Percentiles rank a stretch among this genome's conserved stretches.
Evolutionary conservation across 2,329 filamentous ascomycete species (phyloP).

Genomic region (Fusarium robinianum): DNA sequence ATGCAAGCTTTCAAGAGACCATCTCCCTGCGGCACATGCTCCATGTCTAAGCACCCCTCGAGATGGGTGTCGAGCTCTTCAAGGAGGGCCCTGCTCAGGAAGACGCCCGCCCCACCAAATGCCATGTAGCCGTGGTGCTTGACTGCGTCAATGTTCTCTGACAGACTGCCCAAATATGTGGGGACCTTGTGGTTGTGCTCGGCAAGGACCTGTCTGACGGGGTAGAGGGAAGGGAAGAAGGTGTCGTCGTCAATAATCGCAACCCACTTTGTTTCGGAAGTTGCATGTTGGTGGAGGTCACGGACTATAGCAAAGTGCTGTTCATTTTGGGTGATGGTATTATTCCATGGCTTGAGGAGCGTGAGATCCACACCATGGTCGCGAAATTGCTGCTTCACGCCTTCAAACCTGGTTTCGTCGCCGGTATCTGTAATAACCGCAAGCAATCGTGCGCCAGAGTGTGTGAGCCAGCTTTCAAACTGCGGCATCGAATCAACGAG

Average conservation of each 20-base stretch:
- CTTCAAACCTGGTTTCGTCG: conserved; percentile 35
- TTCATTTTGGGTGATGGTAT: conserved; percentile 50
- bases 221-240: conserved; percentile 61
- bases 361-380: conserved; percentile 42
- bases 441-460: conserved; percentile 56
- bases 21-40: conserved; percentile 51
- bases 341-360: conserved; percentile 42
- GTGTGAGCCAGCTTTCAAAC: conserved; percentile 60
- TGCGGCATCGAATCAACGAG: conserved; percentile 54
- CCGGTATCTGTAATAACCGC: conserved; percentile 54
- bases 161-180: conserved; percentile 60
- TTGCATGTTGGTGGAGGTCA: conserved; percentile 51
- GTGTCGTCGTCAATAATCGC: conserved; percentile 66
- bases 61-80: conserved; percentile 52
- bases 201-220: conserved; percentile 52
- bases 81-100: conserved; percentile 59
- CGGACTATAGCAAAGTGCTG: conserved; percentile 62
- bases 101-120: conserved; percentile 64
- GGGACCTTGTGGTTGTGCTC: conserved; percentile 54
- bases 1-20: conserved; percentile 62
- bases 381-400: conserved; percentile 35
- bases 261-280: conserved; percentile 56
- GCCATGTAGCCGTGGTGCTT: conserved; percentile 61
- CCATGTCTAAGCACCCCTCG: conserved; percentile 50
- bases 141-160: conserved; percentile 59